Conservation (phyloP, 768 basidiomycete species). For the Boletus reticuloceps region DNA sequence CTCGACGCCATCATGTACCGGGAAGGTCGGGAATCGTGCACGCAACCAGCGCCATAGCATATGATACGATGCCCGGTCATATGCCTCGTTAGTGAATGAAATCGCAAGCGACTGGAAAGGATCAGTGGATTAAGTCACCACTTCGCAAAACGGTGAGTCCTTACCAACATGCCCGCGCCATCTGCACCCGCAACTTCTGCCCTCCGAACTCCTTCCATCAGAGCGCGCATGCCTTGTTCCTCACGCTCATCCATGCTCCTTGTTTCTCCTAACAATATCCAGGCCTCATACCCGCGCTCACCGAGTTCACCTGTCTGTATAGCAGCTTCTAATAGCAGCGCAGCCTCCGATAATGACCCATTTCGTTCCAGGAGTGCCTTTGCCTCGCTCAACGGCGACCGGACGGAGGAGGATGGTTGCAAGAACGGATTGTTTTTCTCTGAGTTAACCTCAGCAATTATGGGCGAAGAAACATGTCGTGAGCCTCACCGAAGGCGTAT, state of each 20-base stretch:
- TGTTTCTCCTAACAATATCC: conserved; percentile 89
- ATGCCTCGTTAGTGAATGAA: conserved; percentile 92
- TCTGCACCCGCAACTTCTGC: conserved; percentile 63
- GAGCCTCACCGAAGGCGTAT: conserved; percentile 73
- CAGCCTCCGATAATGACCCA: conserved; percentile 85
- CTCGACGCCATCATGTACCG: conserved; percentile 53
- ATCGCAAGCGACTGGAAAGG: conserved; percentile 80
- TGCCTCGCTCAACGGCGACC: conserved; percentile 62
- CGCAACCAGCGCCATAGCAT: conserved; percentile 85
- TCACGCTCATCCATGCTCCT: conserved; percentile 89
- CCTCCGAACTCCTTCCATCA: conserved; percentile 65
- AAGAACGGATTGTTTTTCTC: conserved; percentile 74
- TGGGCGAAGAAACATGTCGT: not conserved
- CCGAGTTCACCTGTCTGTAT: conserved; percentile 81
- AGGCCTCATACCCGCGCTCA: conserved; percentile 82
- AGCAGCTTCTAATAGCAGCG: conserved; percentile 85
- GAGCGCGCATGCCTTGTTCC: conserved; percentile 76
- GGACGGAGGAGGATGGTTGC: conserved; percentile 44
- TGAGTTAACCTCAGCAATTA: conserved; percentile 29
- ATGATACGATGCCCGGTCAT: conserved; percentile 81
- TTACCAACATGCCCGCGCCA: conserved; percentile 76
- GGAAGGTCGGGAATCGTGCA: conserved; percentile 58
- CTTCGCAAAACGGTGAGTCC: conserved; percentile 21
- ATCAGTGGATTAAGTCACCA: conserved; percentile 8
- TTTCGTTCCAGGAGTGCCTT: conserved; percentile 75